A percentile compares a stretch with the other conserved stretches of the same genome.
phyloP scores from a whole-genome alignment of 2,329 filamentous ascomycete genomes.

The Fusarium lateritium region DNA sequence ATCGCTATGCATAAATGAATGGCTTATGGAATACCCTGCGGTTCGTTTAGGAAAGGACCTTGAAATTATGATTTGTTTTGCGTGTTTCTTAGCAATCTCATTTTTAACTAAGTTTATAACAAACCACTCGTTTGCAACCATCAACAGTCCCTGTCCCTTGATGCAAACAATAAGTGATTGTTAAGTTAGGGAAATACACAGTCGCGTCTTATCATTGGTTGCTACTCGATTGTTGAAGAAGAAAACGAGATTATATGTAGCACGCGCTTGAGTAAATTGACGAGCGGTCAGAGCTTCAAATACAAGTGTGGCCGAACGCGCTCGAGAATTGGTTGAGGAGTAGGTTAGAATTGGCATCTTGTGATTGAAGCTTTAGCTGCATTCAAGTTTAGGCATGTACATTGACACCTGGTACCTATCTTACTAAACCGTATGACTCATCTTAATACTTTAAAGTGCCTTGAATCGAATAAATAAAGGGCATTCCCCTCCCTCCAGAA shows the following conservation, averaged over 20 bases:
- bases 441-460: no score
- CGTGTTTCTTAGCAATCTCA: background rate
- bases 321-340: background rate
- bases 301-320: background rate
- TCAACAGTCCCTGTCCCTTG: background rate
- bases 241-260: no score
- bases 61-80: constrained; percentile 11
- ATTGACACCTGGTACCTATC: no score
- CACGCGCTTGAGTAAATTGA: no score
- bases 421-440: no score
- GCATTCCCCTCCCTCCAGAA: background rate
- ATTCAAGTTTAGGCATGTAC: background rate
- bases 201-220: no score
- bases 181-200: no score
- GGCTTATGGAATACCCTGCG: constrained; percentile 44
- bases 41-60: constrained; percentile 20
- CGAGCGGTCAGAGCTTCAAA: background rate
- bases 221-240: no score
- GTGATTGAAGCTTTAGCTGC: background rate
- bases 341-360: background rate
- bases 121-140: constrained; percentile 12
- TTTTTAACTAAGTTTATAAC: constrained; percentile 3
- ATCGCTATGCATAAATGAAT: constrained; percentile 5
- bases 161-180: no score
- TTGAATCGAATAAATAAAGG: background rate